Evolutionary conservation across 2,329 filamentous ascomycete genomes (phyloP).

Genomic region (Fusarium pilosicola): DNA sequence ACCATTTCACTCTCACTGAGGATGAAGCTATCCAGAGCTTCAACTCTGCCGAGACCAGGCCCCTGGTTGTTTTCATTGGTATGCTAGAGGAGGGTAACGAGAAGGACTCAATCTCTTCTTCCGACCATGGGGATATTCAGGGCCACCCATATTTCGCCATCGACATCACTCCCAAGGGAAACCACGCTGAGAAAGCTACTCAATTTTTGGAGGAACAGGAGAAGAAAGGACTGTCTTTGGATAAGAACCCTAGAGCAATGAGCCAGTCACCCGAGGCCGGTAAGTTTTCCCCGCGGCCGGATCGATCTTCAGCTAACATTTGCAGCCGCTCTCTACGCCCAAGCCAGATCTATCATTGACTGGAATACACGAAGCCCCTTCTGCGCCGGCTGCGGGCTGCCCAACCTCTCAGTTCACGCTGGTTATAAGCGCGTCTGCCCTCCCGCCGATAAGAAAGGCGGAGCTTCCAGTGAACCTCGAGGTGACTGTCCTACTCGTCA

Average conservation of each 20-base stretch:
- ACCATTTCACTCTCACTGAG: conserved; percentile 78
- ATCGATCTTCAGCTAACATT: conserved; percentile 6
- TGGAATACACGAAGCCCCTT: conserved; percentile 95
- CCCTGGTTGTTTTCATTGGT: conserved; percentile 86
- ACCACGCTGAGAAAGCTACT: conserved; percentile 69
- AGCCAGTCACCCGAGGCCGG: conserved; percentile 69
- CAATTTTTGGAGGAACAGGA: conserved; percentile 55
- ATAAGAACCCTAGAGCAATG: conserved; percentile 72
- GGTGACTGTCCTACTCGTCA: conserved; percentile 82
- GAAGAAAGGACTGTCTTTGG: conserved; percentile 70
- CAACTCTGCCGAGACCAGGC: conserved; percentile 74
- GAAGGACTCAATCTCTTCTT: conserved; percentile 40
- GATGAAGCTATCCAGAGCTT: conserved; percentile 77
- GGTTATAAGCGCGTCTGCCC: conserved; percentile 86
- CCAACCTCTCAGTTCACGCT: conserved; percentile 80
- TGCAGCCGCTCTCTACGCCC: conserved; percentile 87
- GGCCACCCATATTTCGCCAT: conserved; percentile 90
- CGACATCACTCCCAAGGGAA: conserved; percentile 81
- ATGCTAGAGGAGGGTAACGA: conserved; percentile 74
- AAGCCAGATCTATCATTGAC: conserved; percentile 87
- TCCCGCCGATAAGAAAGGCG: conserved; percentile 68
- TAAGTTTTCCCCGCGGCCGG: conserved; percentile 48
- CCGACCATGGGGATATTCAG: conserved; percentile 72
- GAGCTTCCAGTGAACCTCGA: conserved; percentile 61
- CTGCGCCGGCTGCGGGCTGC: conserved; percentile 88